Conservation (phyloP, 768 basidiomycete genomes). For the Boletus rubescentipes region DNA sequence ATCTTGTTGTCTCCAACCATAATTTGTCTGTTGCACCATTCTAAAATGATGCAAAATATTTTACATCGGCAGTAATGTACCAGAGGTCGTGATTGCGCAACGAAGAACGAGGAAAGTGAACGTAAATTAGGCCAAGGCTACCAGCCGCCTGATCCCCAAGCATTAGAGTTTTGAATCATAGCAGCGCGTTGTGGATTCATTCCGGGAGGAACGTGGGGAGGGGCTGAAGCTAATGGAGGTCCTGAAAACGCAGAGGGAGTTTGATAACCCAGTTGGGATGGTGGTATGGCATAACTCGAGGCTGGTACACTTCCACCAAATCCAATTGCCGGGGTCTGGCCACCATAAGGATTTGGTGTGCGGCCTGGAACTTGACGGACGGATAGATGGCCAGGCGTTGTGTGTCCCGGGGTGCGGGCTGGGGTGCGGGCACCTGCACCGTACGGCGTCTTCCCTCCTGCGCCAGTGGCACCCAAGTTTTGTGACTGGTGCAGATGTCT, state of each 20-base stretch:
- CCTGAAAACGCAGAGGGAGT: slow-evolving; percentile 39
- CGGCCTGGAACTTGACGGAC: slow-evolving; percentile 63
- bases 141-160: slow-evolving; percentile 37
- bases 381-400: slow-evolving; percentile 81
- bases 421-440: slow-evolving; percentile 75
- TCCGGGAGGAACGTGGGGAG: slow-evolving; percentile 49
- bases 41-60: slow-evolving; percentile 23
- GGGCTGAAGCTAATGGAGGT: slow-evolving; percentile 40
- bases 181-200: slow-evolving; percentile 70
- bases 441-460: slow-evolving; percentile 79
- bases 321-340: slow-evolving; percentile 35
- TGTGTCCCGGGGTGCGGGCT: slow-evolving; percentile 66
- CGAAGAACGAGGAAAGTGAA: slow-evolving; percentile 16
- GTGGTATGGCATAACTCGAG: slow-evolving; percentile 30
- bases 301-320: slow-evolving; percentile 28
- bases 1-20: neutral
- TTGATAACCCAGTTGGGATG: slow-evolving; percentile 43
- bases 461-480: slow-evolving; percentile 50
- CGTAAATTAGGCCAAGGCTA: slow-evolving; percentile 26
- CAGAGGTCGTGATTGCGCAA: slow-evolving; percentile 8
- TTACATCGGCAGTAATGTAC: slow-evolving; percentile 31
- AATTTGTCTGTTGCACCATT: slow-evolving; percentile 18
- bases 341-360: slow-evolving; percentile 79
- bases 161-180: slow-evolving; percentile 52
- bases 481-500: slow-evolving; percentile 81